Evolutionary conservation across 768 basidiomycete genomes (phyloP), one percentile per base, ranked within the genome.

Genomic region (Lentinula aciculospora): DNA sequence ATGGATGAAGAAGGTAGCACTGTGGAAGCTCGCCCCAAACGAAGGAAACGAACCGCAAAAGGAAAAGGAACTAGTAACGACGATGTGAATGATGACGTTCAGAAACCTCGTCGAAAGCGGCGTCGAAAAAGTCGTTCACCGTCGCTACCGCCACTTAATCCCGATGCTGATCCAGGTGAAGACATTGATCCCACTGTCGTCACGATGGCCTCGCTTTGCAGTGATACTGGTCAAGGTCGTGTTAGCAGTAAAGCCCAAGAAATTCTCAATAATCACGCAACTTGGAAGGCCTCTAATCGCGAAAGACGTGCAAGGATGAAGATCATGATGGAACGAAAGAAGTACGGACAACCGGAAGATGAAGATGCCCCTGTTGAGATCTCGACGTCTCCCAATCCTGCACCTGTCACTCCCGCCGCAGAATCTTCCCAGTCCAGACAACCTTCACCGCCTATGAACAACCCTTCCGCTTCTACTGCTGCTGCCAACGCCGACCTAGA

Each of bases 161-260:
- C 78, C 25, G 74, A 78, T 53, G 83, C 81, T 0, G 81, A 82
- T 66, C 85, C 87, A 4, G 89, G 89, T 21, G 88, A 89, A 65
- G 85, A 88, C 32, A 71, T 92, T 47, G 90, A 92, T 62, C 90
- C 90, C n/a, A 92, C 89, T 0, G 74, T 81, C 7, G 74, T 89
- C n/a, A 92, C 89, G 4, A 92, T 92, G 90, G 88, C 89, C 15
- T 69, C 82, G 0, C 75, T 92, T 4, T 93, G 92, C 67, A 80
- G 76, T 31, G 92, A 94, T 64, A 86, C 79, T 0, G 90, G 90
- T 9, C 83, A 84, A 62, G 92, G 92, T 5, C 82, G 91, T 39
- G 76, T 92, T 49, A 91, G 89, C 65, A 85, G 81, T 64, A 92
- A 88, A 68, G 89, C 88, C 0, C 75, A 78, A 8, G 85, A 88